Evolutionary conservation across 2,329 filamentous ascomycete species (phyloP), one percentile per base, ranked within the genome.

Genomic region (Salinomyces thailandicus): DNA sequence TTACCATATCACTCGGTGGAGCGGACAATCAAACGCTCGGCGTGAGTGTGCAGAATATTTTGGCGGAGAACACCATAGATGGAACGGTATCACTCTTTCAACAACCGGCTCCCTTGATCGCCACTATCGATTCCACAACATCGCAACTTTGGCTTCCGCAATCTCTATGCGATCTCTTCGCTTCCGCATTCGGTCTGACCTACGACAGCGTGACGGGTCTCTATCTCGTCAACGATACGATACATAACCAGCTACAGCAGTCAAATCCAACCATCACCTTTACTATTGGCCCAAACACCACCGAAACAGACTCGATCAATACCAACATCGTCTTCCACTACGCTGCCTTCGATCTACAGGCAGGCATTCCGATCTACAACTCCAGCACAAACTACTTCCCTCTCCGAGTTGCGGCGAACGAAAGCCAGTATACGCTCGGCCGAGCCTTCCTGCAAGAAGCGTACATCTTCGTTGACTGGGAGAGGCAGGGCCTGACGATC

Each of bases 401-500:
- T 0, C 48, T 64, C 9, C 53, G 53, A 31, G 47, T 53, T 11
- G 62, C 61, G 5, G 48, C 48, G 4, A 60, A 61, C 26, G 55
- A 61, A 13, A 54, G 47, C 4, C 56, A 62, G 37, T 61, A 60
- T 37, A 44, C 56, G 0, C 52, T 64, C 8, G 62, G 62, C 3
- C 52, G 62, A 8, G 50, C 60, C 1, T 62, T 64, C 26, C 46
- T 64, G 12, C 60, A 63, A 39, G 61, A 62, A 37, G 59, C 60
- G 15, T 58, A 64, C 41, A 26, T 64, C 5, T 53, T 60, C 7
- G 57, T 56, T 1, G 57, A 64, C 30, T 62, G 61, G 37, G 60
- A 55, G 24, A 45, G 47, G 15, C 30, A 39, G n/a, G 52, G 52
- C 15, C 57, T 58, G 41, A 55, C 48, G 17, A 39, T 36, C 7